phyloP scores from a whole-genome alignment of 768 basidiomycete genomes.

The Plicaturopsis crispa region DNA sequence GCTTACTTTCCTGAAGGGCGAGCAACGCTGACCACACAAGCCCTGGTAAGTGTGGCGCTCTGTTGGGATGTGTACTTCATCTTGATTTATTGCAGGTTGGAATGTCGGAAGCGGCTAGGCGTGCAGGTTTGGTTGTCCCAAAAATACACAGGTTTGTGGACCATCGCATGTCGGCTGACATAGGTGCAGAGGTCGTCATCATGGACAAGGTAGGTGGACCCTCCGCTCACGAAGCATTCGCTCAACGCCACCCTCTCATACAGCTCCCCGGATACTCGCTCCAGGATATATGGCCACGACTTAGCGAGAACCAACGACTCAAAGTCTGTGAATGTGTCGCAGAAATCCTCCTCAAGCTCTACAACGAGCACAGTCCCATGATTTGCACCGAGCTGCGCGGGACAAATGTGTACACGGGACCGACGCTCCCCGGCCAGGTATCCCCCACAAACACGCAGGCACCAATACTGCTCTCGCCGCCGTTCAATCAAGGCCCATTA shows the following conservation, averaged over 20 bases:
- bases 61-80: too few species aligned
- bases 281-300: conserved; percentile 17
- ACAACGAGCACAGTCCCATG: conserved; percentile 15
- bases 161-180: conserved; percentile 16
- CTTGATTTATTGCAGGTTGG: conserved; percentile 17
- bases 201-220: conserved; percentile 19
- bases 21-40: conserved; percentile 18
- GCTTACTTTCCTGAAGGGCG: conserved; percentile 23
- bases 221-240: not conserved
- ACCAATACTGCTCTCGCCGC: conserved; percentile 15
- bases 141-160: conserved; percentile 22
- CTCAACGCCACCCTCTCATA: too few species aligned
- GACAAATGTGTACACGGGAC: conserved; percentile 11
- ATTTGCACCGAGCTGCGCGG: conserved; percentile 18
- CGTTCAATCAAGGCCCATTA: conserved; percentile 20
- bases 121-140: too few species aligned
- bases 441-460: conserved; percentile 8
- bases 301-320: conserved; percentile 12
- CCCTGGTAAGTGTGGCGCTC: conserved; percentile 16
- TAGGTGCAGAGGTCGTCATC: conserved; percentile 23
- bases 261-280: conserved; percentile 19
- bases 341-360: conserved; percentile 18
- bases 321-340: conserved; percentile 15
- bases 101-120: conserved; percentile 19
- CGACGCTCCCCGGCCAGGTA: conserved; percentile 5